Percentiles rank a stretch among this genome's conserved stretches.
phyloP scores from a whole-genome alignment of 208 protist species.

The Crithidia acanthocephali region DNA sequence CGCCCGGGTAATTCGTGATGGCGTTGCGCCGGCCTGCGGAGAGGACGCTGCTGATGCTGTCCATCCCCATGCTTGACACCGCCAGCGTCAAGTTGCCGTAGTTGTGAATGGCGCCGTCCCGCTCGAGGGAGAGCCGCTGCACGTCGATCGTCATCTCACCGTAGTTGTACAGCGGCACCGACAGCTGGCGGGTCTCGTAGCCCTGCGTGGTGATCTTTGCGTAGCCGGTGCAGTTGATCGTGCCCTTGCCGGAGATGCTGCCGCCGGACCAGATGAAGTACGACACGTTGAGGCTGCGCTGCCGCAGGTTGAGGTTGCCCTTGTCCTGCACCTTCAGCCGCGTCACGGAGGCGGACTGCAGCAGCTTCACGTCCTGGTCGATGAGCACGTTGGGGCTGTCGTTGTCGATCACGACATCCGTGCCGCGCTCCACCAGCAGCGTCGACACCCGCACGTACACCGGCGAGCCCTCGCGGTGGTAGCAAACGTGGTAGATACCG shows the following conservation, averaged over 20 bases:
- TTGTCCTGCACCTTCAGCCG: constrained; percentile 69
- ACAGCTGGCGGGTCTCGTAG: constrained; percentile 65
- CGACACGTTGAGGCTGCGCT: constrained; percentile 73
- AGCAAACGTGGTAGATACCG: constrained; percentile 82
- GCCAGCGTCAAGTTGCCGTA: constrained; percentile 77
- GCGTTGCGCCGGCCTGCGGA: constrained; percentile 52
- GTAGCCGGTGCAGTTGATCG: constrained; percentile 66
- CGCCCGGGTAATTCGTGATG: constrained; percentile 62
- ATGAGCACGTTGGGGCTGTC: constrained; percentile 60
- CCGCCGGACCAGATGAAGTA: constrained; percentile 83
- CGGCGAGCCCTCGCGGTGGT: constrained; percentile 64
- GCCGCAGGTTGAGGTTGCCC: constrained; percentile 61
- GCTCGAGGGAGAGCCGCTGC: constrained; percentile 61
- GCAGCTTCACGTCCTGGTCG: constrained; percentile 59
- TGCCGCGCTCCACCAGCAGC: constrained; percentile 65
- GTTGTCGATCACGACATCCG: constrained; percentile 55
- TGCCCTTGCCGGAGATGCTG: constrained; percentile 68
- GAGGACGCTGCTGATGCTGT: constrained; percentile 66
- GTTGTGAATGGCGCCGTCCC: constrained; percentile 75
- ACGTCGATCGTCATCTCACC: constrained; percentile 85
- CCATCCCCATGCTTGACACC: constrained; percentile 58
- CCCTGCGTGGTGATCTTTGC: constrained; percentile 67
- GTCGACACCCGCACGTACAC: constrained; percentile 71
- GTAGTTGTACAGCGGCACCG: constrained; percentile 73
- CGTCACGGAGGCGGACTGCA: constrained; percentile 52